phyloP scores from a whole-genome alignment of 169 alveolate species.

The Plasmodium coatneyi region DNA sequence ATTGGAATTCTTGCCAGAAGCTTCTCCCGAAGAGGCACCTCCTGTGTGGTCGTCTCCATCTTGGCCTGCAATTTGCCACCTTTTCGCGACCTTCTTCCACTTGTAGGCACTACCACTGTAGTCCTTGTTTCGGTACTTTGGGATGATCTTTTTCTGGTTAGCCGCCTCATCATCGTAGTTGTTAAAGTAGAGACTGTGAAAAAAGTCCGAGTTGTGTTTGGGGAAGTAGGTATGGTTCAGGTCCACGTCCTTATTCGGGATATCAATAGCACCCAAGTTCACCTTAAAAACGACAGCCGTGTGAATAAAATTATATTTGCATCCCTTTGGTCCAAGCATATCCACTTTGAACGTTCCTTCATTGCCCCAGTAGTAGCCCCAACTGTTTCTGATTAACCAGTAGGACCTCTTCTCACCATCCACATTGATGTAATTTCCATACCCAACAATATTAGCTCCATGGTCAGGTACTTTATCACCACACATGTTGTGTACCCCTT shows the following conservation, averaged over 20 bases:
- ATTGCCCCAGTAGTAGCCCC: slow-evolving; percentile 77
- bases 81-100: neutral
- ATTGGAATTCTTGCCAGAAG: neutral
- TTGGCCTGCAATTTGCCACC: neutral
- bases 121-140: neutral
- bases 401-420: slow-evolving; percentile 51
- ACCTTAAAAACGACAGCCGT: slow-evolving; percentile 24
- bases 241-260: neutral
- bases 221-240: neutral
- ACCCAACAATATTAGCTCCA: slow-evolving; percentile 76
- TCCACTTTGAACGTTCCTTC: slow-evolving; percentile 75
- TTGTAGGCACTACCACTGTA: neutral
- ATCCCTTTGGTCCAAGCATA: slow-evolving; percentile 48
- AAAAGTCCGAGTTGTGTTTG: slow-evolving; percentile 6
- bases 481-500: slow-evolving; percentile 64
- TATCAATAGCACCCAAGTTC: slow-evolving; percentile 21
- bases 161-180: slow-evolving; percentile 16
- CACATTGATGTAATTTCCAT: slow-evolving; percentile 68
- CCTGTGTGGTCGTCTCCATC: neutral
- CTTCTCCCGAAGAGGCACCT: neutral
- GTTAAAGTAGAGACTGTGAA: neutral
- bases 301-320: slow-evolving; percentile 50
- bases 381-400: slow-evolving; percentile 67
- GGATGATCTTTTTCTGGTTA: neutral
- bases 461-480: slow-evolving; percentile 66